These are phyloP conservation scores for Aspergillus aculeatinus DNA, from an alignment of 2,329 filamentous ascomycete species.

Conservation along the genomic window DNA sequence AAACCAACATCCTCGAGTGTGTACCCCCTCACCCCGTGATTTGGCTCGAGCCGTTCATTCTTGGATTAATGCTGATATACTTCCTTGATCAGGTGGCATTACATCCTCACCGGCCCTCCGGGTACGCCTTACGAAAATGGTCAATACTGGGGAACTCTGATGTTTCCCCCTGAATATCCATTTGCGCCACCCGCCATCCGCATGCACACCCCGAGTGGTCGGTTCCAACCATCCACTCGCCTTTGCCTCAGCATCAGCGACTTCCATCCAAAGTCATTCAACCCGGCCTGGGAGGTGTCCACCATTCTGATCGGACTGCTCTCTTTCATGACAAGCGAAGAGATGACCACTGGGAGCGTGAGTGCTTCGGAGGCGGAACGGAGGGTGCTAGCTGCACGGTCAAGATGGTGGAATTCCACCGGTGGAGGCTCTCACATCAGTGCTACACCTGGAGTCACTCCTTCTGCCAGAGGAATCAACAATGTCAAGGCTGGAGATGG, in stretches of 20 bases:
- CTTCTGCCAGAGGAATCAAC: slow-evolving; percentile 67
- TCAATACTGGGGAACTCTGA: slow-evolving; percentile 96
- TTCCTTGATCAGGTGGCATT: slow-evolving; percentile 69
- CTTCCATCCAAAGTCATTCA: slow-evolving; percentile 97
- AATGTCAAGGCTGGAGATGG: slow-evolving; percentile 86
- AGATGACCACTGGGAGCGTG: slow-evolving; percentile 95
- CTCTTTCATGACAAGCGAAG: slow-evolving; percentile 97
- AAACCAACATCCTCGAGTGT: slow-evolving; percentile 86
- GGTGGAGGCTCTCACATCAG: slow-evolving; percentile 72
- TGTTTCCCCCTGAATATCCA: slow-evolving; percentile 94
- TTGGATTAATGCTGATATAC: slow-evolving; percentile 17
- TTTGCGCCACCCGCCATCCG: slow-evolving; percentile 96
- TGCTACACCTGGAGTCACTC: slow-evolving; percentile 51
- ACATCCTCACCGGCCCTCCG: slow-evolving; percentile 91
- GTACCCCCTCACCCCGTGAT: slow-evolving; percentile 27
- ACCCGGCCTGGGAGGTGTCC: slow-evolving; percentile 96
- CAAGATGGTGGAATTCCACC: slow-evolving; percentile 95
- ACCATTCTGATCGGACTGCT: slow-evolving; percentile 93
- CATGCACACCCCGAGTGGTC: slow-evolving; percentile 96
- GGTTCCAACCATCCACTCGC: slow-evolving; percentile 88
- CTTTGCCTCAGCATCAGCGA: slow-evolving; percentile 95
- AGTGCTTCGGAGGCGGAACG: slow-evolving; percentile 75
- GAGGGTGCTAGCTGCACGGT: slow-evolving; percentile 71
- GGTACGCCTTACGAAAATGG: slow-evolving; percentile 91
- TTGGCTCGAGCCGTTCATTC: background rate